These are phyloP conservation scores for Teratosphaeria epicoccoides DNA, from an alignment of 2,329 filamentous ascomycete genomes.

Conservation along the genomic window DNA sequence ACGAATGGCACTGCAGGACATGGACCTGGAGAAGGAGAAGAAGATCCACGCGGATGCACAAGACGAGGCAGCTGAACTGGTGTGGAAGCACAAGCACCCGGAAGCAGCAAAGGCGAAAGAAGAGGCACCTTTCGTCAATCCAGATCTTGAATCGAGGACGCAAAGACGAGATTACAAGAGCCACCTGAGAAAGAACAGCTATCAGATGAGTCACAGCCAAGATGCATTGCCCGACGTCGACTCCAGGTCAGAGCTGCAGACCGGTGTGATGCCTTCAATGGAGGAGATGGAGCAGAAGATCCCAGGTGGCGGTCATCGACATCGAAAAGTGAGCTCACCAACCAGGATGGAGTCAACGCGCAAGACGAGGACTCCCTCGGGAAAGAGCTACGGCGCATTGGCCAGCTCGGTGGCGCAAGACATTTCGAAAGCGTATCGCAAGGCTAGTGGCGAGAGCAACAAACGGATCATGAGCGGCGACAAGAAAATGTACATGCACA, in stretches of 20 bases:
- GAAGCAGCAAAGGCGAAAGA: slow-evolving; percentile 52
- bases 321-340: slow-evolving; percentile 14
- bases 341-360: slow-evolving; percentile 7
- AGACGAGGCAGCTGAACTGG: slow-evolving; percentile 66
- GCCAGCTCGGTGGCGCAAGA: slow-evolving; percentile 26
- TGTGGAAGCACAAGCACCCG: slow-evolving; percentile 65
- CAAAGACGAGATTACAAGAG: slow-evolving; percentile 45
- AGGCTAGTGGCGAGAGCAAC: slow-evolving; percentile 51
- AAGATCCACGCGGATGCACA: slow-evolving; percentile 60
- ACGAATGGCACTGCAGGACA: slow-evolving; percentile 61
- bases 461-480: slow-evolving; percentile 61
- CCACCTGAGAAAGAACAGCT: slow-evolving; percentile 61
- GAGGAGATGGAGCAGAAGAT: slow-evolving; percentile 7
- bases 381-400: slow-evolving; percentile 27
- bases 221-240: slow-evolving; percentile 5
- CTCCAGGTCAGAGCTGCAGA: slow-evolving; percentile 1
- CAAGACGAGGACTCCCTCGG: slow-evolving; percentile 13
- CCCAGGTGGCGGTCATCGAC: slow-evolving; percentile 7
- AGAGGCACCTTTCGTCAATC: slow-evolving; percentile 28
- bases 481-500: slow-evolving; percentile 54
- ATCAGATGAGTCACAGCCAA: slow-evolving; percentile 44
- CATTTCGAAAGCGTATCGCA: slow-evolving; percentile 28
- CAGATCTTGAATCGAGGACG: slow-evolving; percentile 13
- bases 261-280: slow-evolving; percentile 4
- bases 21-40: slow-evolving; percentile 55